Base-by-base conservation (phyloP, 2,329 filamentous ascomycete genomes). In the Elsinoe arachidis region DNA sequence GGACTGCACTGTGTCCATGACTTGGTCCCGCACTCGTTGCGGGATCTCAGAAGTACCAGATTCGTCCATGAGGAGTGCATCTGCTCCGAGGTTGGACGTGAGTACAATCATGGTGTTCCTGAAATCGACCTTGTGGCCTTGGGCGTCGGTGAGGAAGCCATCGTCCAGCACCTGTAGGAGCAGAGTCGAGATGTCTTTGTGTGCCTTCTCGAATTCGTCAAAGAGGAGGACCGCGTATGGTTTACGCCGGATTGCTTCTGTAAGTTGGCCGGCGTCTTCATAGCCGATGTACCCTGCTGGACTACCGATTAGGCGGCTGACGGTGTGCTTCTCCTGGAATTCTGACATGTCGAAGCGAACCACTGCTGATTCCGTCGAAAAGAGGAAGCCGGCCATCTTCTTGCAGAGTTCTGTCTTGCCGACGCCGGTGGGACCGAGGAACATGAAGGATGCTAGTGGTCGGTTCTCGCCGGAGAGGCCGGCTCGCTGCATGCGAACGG, bases 321-420 rank as follows among this genome's bases (percentile, higher is more conserved):
- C 88, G 2, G 93, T 97, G 69, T 97, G 92, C 72, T 95, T 96
- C 69, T 97, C 93, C 68, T 95, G 90, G 70, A 96, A 97, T 68
- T 99, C 93, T 65, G 85, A 89, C 93, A 97, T 97, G 72, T 97
- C 93, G 71, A 97, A 97, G 34, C 93, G 82, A 34, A 96, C 83
- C 23, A 99, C 90, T 2, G 93, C 92, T 26, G 84, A 84, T 65
- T 96, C 89, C 1, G 90, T 96, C 0, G 88, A 93, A 74, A 97
- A 99, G 37, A 99, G 78, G 75, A 96, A 97, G 58, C 81, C 82
- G 1, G 93, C 93, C 65, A 99, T 85, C 70, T 95, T 92, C 78
- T 97, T 97, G 79, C 91, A 96, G 1, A 97, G 82, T 69, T 97
- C 91, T 2, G 93, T 99, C 76, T 97, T 99, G 58, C 93, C 93